Percentiles rank a stretch among this genome's conserved stretches.
Evolutionary conservation across 1,284 basidiomycete genomes (phyloP).

Genomic region (Ustilago shanxiensis): DNA sequence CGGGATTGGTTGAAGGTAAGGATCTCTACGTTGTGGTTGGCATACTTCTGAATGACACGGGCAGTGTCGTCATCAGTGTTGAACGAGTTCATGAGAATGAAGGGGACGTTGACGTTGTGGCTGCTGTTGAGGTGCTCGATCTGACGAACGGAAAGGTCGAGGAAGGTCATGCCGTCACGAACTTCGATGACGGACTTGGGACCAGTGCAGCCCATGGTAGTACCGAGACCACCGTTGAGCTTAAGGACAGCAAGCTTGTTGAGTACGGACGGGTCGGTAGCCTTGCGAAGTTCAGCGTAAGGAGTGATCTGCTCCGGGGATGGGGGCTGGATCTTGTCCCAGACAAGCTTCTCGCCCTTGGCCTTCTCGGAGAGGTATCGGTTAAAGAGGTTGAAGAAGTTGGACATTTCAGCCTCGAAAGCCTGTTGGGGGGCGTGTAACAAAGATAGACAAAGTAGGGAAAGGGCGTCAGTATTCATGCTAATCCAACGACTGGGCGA

Average conservation of each 20-base stretch:
- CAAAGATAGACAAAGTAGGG: too few relatives aligned
- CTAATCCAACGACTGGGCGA: not conserved
- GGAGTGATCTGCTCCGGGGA: constrained; percentile 91
- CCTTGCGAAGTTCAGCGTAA: constrained; percentile 78
- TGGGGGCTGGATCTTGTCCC: constrained; percentile 97
- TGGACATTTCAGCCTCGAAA: constrained; percentile 98
- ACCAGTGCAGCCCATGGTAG: constrained; percentile 90
- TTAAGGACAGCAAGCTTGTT: constrained; percentile 91
- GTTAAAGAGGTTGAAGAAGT: constrained; percentile 99
- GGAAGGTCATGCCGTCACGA: constrained; percentile 95
- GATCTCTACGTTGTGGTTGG: constrained; percentile 76
- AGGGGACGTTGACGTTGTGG: constrained; percentile 84
- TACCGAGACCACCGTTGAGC: constrained; percentile 98
- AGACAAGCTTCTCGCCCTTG: constrained; percentile 92
- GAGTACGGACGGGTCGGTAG: constrained; percentile 65
- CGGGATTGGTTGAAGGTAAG: constrained; percentile 93
- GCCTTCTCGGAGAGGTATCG: constrained; percentile 96
- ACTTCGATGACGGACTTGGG: constrained; percentile 73
- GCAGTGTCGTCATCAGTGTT: constrained; percentile 80
- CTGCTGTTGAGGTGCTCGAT: constrained; percentile 83
- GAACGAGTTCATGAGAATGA: constrained; percentile 99
- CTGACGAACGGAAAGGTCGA: constrained; percentile 95
- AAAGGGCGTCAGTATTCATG: too few relatives aligned
- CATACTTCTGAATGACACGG: constrained; percentile 97
- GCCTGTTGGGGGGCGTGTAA: constrained; percentile 75